These are phyloP conservation scores for Wickerhamomyces pijperi DNA, from an alignment of 805 yeast species.

Conservation along the genomic window DNA sequence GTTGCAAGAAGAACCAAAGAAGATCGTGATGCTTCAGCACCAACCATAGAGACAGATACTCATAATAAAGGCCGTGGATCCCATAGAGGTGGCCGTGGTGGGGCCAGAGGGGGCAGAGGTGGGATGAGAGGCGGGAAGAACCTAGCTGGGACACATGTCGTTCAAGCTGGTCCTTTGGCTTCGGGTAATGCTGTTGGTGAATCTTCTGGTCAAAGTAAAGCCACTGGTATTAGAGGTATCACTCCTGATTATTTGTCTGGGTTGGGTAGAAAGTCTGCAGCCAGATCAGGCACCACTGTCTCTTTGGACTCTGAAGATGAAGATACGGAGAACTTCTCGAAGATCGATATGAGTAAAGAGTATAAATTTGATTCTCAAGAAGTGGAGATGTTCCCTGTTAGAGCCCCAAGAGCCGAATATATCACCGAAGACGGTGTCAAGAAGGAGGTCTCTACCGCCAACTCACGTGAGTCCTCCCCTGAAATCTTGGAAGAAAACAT, in stretches of 20 bases:
- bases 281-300: conserved; percentile 10
- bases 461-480: conserved; percentile 18
- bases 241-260: conserved; percentile 32
- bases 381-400: conserved; percentile 54
- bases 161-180: conserved; percentile 65
- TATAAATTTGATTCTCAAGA: conserved; percentile 36
- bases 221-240: conserved; percentile 21
- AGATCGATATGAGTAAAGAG: conserved; percentile 55
- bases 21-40: conserved; percentile 73
- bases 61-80: conserved; percentile 1
- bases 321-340: conserved; percentile 24
- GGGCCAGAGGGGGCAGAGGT: conserved; percentile 7
- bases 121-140: conserved; percentile 18
- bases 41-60: conserved; percentile 18
- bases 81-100: conserved; percentile 10
- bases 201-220: conserved; percentile 11
- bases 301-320: conserved; percentile 27
- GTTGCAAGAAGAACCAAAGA: conserved; percentile 79
- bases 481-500: conserved; percentile 3
- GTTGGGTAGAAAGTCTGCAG: conserved; percentile 18
- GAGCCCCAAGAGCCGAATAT: conserved; percentile 47
- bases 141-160: conserved; percentile 41
- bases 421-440: conserved; percentile 28
- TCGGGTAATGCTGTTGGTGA: conserved; percentile 34
- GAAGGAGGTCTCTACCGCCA: conserved; percentile 3